Evolutionary conservation across 192 early-diverging fungal genomes (phyloP).

Genomic region (Geosiphon pyriformis): DNA sequence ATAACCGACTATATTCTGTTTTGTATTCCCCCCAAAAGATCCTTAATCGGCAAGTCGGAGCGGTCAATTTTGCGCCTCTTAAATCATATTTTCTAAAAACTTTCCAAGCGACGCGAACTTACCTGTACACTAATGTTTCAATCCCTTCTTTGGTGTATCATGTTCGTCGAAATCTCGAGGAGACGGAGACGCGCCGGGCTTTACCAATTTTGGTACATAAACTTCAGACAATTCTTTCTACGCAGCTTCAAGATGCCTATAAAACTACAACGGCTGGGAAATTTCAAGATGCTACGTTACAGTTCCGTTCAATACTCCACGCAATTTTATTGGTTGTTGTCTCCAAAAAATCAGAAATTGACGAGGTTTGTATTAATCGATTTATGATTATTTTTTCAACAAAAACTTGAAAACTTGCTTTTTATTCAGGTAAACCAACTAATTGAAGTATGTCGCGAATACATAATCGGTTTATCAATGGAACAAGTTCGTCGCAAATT

Average conservation of each 20-base stretch:
- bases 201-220: slow-evolving; percentile 60
- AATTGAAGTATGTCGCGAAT: slow-evolving; percentile 81
- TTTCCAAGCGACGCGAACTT: slow-evolving; percentile 68
- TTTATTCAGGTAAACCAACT: slow-evolving; percentile 51
- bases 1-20: background rate
- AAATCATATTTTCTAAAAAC: slow-evolving; percentile 84
- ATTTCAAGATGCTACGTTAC: slow-evolving; percentile 70
- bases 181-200: slow-evolving; percentile 44
- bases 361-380: slow-evolving; percentile 53
- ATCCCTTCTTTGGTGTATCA: slow-evolving; percentile 58
- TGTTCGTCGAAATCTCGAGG: slow-evolving; percentile 60
- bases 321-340: slow-evolving; percentile 73
- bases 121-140: slow-evolving; percentile 56
- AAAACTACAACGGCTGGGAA: slow-evolving; percentile 71
- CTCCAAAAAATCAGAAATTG: slow-evolving; percentile 56
- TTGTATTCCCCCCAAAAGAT: slow-evolving; percentile 41
- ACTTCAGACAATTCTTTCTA: slow-evolving; percentile 49
- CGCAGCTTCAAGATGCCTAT: slow-evolving; percentile 83
- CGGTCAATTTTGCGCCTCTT: slow-evolving; percentile 87
- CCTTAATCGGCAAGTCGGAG: slow-evolving; percentile 87
- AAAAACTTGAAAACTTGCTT: background rate
- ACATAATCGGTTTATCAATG: slow-evolving; percentile 84
- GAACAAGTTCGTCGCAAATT: slow-evolving; percentile 70
- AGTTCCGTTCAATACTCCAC: slow-evolving; percentile 76
- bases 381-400: background rate